Evolutionary conservation across 768 basidiomycete genomes (phyloP), one percentile per base, ranked within the genome.

Genomic region (Russula olivacea): DNA sequence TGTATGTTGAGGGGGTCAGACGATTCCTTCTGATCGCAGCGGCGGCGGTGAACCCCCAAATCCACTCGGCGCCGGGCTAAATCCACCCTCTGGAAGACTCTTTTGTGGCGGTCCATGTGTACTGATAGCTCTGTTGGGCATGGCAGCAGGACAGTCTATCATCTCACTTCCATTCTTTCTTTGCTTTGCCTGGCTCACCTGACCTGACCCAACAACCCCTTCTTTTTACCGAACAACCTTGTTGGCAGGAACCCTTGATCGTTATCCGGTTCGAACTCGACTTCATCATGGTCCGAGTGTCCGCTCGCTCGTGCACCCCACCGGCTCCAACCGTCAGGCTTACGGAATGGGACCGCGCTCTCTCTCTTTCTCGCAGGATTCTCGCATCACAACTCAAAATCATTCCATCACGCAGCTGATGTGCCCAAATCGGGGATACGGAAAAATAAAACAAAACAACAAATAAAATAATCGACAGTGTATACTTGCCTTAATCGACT

Each of bases 401-500:
- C 30, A 32, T 38, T 36, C 36, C 63, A 60, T 64, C 63, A 64
- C 50, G 14, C 48, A 55, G 48, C 47, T 30, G 25, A 19, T 28
- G 48, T 55, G 15, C 53, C 63, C 58, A 34, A 55, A 50, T 32
- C 19, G 12, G 54, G 45, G 21, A 59, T 30, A 40, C 38, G 6
- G 15, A n/a, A 28, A 14, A 56, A 51, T 34, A 49, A 43, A 60
- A 43, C 19, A 61, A 49, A 36, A 59, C 5, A 45, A 30, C 36
- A 34, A 34, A n/a, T 30, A 58, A 47, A 55, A 60, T 43, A 64
- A 60, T 55, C 54, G 51, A 60, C 49, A 10, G 47, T 60, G 53
- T 60, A 64, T 64, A 64, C 63, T 64, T 64, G 63, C 63, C 63
- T 64, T 64, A 11, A 11, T 55, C 34, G 45, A 64, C 53, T 55